These are phyloP conservation scores for Fusarium guadeloupense DNA, from an alignment of 2,329 filamentous ascomycete species.

Conservation along the genomic window DNA sequence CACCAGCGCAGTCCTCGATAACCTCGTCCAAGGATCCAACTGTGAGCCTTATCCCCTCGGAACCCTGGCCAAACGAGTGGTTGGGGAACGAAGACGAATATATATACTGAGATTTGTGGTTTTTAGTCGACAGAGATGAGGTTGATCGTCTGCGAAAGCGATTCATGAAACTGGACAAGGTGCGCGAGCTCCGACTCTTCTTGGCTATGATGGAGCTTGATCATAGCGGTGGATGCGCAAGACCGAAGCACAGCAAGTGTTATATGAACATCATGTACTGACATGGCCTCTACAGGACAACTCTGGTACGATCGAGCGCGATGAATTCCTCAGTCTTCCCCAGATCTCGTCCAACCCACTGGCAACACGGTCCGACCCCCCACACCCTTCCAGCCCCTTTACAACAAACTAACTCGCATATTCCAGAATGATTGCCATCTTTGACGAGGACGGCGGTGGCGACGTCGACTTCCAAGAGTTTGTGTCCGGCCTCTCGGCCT, in stretches of 20 bases:
- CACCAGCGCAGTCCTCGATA: conserved; percentile 83
- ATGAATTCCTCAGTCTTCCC: conserved; percentile 95
- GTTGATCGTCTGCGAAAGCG: conserved; percentile 94
- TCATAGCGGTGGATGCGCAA: background rate
- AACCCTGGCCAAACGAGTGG: conserved; percentile 17
- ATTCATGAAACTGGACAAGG: conserved; percentile 99
- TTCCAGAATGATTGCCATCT: conserved; percentile 96
- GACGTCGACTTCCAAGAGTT: conserved; percentile 99
- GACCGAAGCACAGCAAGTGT: background rate
- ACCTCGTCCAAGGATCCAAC: conserved; percentile 95
- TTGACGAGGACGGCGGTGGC: conserved; percentile 97
- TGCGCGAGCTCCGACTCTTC: conserved; percentile 51
- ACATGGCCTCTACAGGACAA: conserved; percentile 73
- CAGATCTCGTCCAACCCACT: conserved; percentile 98
- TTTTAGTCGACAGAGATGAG: conserved; percentile 91
- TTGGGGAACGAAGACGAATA: conserved; percentile 7
- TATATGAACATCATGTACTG: background rate
- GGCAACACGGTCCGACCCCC: conserved; percentile 77
- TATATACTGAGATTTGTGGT: conserved; percentile 27
- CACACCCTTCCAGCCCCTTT: background rate
- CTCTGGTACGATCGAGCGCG: conserved; percentile 97
- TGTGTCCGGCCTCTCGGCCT: conserved; percentile 91
- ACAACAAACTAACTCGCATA: conserved; percentile 12
- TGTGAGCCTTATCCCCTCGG: conserved; percentile 64
- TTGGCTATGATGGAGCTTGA: background rate